Evolutionary conservation across 768 basidiomycete species (phyloP), one percentile per base, ranked within the genome.

Genomic region (Collybia sp.): DNA sequence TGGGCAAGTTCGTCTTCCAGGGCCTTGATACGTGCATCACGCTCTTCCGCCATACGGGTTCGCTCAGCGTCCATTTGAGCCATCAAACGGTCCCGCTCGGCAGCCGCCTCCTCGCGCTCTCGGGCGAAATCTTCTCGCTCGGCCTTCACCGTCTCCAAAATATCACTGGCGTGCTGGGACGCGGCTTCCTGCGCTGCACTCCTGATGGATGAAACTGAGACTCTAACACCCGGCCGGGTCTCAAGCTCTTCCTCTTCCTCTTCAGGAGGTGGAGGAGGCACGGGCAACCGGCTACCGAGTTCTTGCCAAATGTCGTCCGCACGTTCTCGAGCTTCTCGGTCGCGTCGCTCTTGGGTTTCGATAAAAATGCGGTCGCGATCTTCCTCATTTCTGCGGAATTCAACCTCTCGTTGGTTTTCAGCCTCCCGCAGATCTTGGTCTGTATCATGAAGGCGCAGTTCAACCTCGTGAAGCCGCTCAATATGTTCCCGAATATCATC

Each of bases 311-410:
- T 67, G n/a, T 58, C 67, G 2, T 81, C 76, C 15, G 71, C 65
- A 4, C 73, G 71, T 39, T 77, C 71, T 44, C 67, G 63, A 10
- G 79, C 66, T 56, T 87, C 84, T 17, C 69, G 61, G 16, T 78
- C 77, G 33, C 88, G 70, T 37, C 77, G 71, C 2, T 65, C 72
- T 55, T 90, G 82, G 34, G 67, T 69, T 1, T 83, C 80, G 25
- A 71, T 55, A 59, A 88, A 88, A 1, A 81, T 59, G 6, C 66
- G 75, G 15, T 85, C 72, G 6, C 87, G 70, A 42, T 78, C 80
- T 10, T 83, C 79, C 60, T 91, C 88, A 48, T 77, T 75, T 1
- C 66, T 65, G 13, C 77, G 73, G 64, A 87, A 89, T 25, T 82
- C 78, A 6, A 59, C 61, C 46, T 90, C 87, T 9, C 88, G 77